These are phyloP conservation scores for Porodaedalea pini DNA, from an alignment of 1,284 basidiomycete genomes.

Conservation along the genomic window DNA sequence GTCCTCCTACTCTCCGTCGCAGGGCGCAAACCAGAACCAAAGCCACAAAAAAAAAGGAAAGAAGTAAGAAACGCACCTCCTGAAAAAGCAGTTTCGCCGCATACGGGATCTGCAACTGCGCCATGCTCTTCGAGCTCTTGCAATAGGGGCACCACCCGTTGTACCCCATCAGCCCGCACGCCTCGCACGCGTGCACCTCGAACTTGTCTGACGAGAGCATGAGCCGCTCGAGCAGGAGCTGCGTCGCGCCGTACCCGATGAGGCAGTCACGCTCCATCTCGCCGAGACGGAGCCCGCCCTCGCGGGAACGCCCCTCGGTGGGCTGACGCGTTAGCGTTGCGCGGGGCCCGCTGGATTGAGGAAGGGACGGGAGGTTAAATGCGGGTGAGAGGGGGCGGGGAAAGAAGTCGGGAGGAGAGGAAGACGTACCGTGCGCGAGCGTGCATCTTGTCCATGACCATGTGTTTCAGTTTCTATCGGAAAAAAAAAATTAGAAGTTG, in stretches of 20 bases:
- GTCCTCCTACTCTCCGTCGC: no score
- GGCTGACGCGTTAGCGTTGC: slow-evolving; percentile 97
- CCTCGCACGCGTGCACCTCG: slow-evolving; percentile 93
- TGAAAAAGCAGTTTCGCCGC: slow-evolving; percentile 97
- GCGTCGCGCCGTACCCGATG: slow-evolving; percentile 95
- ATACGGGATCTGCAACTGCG: slow-evolving; percentile 96
- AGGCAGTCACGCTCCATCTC: slow-evolving; percentile 99
- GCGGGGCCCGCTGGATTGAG: slow-evolving; percentile 74
- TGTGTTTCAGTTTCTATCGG: slow-evolving; percentile 83
- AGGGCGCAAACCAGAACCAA: no score
- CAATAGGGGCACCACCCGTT: slow-evolving; percentile 95
- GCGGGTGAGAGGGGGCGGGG: no score
- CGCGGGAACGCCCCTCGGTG: slow-evolving; percentile 95
- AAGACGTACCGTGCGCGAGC: slow-evolving; percentile 78
- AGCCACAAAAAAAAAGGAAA: no score
- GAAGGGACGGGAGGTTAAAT: neutral
- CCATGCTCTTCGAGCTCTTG: slow-evolving; percentile 95
- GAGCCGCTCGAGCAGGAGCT: slow-evolving; percentile 90
- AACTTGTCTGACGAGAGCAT: slow-evolving; percentile 99
- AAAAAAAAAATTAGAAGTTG: slow-evolving; percentile 14
- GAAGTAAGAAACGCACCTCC: slow-evolving; percentile 54
- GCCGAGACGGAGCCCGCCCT: slow-evolving; percentile 94
- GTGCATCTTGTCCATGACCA: slow-evolving; percentile 99
- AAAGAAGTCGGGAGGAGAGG: slow-evolving; percentile 16
- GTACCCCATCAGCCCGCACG: slow-evolving; percentile 95